phyloP scores from a whole-genome alignment of 805 yeast genomes.

The Tetrapisispora fleetii region DNA sequence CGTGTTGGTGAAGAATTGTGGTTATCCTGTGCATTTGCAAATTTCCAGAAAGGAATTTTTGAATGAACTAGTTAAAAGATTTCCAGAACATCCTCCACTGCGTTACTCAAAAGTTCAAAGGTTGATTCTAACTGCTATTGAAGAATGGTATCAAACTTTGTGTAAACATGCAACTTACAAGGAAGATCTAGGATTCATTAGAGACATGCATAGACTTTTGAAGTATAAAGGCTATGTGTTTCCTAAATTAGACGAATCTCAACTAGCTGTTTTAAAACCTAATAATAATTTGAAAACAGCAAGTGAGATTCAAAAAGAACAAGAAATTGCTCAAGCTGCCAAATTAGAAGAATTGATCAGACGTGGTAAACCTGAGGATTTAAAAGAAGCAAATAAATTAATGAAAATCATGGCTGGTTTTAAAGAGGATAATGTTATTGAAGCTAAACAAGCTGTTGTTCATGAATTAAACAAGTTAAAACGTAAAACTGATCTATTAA shows the following conservation, averaged over 20 bases:
- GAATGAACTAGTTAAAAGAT: slow-evolving; percentile 83
- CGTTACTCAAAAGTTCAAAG: slow-evolving; percentile 77
- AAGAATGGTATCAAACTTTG: slow-evolving; percentile 95
- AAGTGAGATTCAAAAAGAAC: slow-evolving; percentile 87
- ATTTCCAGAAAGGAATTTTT: slow-evolving; percentile 90
- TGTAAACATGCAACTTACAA: slow-evolving; percentile 83
- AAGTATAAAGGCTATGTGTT: slow-evolving; percentile 85
- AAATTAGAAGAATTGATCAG: slow-evolving; percentile 91
- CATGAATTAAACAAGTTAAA: slow-evolving; percentile 77
- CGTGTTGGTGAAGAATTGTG: slow-evolving; percentile 92
- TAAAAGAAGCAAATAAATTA: slow-evolving; percentile 89
- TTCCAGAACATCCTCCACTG: slow-evolving; percentile 90
- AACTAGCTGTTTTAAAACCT: slow-evolving; percentile 88
- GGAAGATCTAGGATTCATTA: slow-evolving; percentile 82
- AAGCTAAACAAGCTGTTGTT: slow-evolving; percentile 65
- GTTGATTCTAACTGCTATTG: slow-evolving; percentile 78
- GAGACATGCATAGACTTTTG: slow-evolving; percentile 91
- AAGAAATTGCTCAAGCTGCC: slow-evolving; percentile 84
- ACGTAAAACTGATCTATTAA: slow-evolving; percentile 76
- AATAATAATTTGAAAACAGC: slow-evolving; percentile 77
- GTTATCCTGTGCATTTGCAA: slow-evolving; percentile 92
- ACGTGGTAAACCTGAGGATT: slow-evolving; percentile 90
- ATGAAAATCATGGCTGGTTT: slow-evolving; percentile 99
- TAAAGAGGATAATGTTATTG: slow-evolving; percentile 60
- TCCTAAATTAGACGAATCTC: slow-evolving; percentile 85